These are phyloP conservation scores for Colletotrichum tofieldiae DNA, from an alignment of 2,329 filamentous ascomycete genomes.

Conservation along the genomic window DNA sequence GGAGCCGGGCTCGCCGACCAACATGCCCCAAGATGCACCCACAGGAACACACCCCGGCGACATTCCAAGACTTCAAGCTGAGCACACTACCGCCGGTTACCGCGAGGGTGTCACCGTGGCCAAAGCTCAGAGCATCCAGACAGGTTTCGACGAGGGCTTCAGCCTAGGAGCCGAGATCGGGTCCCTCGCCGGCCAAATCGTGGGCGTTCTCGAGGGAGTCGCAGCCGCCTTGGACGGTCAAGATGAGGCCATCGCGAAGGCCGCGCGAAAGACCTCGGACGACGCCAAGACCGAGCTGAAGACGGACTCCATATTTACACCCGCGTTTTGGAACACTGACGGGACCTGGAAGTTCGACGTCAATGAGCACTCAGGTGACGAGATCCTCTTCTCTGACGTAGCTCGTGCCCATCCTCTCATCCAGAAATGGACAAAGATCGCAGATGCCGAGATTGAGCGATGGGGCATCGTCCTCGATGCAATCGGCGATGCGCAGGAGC, in stretches of 20 bases:
- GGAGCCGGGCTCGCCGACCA: constrained; percentile 35
- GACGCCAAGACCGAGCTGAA: constrained; percentile 73
- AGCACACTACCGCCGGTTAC: constrained; percentile 90
- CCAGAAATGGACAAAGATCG: constrained; percentile 68
- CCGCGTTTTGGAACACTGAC: constrained; percentile 77
- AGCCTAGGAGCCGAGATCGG: constrained; percentile 87
- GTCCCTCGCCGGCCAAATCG: constrained; percentile 78
- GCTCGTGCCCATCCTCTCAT: constrained; percentile 79
- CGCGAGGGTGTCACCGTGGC: constrained; percentile 86
- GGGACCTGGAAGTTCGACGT: constrained; percentile 81
- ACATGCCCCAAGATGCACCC: constrained; percentile 11
- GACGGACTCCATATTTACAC: constrained; percentile 74
- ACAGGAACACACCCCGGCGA: constrained; percentile 68
- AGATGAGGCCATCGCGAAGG: constrained; percentile 42
- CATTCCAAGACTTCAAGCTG: constrained; percentile 79
- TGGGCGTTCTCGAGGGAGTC: constrained; percentile 85
- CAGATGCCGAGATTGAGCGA: constrained; percentile 50
- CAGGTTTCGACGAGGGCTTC: constrained; percentile 93
- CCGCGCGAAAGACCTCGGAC: constrained; percentile 53
- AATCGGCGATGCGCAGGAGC: constrained; percentile 50
- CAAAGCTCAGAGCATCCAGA: constrained; percentile 84
- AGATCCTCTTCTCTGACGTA: constrained; percentile 73
- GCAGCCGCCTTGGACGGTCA: constrained; percentile 60
- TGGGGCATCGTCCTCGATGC: constrained; percentile 55
- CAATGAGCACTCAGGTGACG: constrained; percentile 53